Percentiles rank a stretch among this genome's conserved stretches.
phyloP scores from a whole-genome alignment of 2,329 filamentous ascomycete species.

The Xylariaceae sp. region DNA sequence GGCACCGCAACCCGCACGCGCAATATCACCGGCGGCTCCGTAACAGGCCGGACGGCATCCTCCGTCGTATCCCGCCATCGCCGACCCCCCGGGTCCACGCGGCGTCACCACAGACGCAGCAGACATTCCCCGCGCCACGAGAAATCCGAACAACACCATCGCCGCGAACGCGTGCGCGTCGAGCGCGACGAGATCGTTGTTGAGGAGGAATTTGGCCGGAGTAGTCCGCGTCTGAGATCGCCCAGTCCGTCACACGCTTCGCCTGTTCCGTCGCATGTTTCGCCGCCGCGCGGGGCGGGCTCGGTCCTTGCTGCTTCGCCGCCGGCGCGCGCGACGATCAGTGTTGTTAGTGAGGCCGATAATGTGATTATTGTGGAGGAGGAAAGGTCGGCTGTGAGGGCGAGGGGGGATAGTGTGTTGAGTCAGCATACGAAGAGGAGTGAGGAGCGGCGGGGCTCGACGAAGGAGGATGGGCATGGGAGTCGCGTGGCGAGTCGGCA shows the following conservation, averaged over 20 bases:
- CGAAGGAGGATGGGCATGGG: conserved; percentile 31
- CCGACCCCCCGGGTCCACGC: conserved; percentile 19
- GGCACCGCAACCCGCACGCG: background rate
- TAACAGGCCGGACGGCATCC: conserved; percentile 28
- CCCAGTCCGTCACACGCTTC: background rate
- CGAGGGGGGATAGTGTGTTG: conserved; percentile 26
- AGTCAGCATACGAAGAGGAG: conserved; percentile 23
- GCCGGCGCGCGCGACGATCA: conserved; percentile 2
- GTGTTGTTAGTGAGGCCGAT: conserved; percentile 25
- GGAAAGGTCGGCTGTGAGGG: conserved; percentile 31
- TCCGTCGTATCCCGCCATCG: conserved; percentile 31
- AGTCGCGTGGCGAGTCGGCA: conserved; percentile 30
- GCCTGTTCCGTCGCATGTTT: background rate
- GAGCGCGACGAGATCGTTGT: conserved; percentile 30
- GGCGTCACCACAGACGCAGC: conserved; percentile 11
- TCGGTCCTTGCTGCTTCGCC: background rate
- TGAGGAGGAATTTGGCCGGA: conserved; percentile 18
- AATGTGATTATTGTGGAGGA: conserved; percentile 39
- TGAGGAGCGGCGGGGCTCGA: conserved; percentile 25
- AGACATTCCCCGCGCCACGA: conserved; percentile 22
- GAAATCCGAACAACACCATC: conserved; percentile 31
- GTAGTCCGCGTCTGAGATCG: conserved; percentile 13
- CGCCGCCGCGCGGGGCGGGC: conserved; percentile 22
- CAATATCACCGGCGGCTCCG: conserved; percentile 23
- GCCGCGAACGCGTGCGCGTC: conserved; percentile 18